A percentile compares a stretch with the other conserved stretches of the same genome.
phyloP scores from a whole-genome alignment of 208 protist species.

The Trypanosoma cruzi region DNA sequence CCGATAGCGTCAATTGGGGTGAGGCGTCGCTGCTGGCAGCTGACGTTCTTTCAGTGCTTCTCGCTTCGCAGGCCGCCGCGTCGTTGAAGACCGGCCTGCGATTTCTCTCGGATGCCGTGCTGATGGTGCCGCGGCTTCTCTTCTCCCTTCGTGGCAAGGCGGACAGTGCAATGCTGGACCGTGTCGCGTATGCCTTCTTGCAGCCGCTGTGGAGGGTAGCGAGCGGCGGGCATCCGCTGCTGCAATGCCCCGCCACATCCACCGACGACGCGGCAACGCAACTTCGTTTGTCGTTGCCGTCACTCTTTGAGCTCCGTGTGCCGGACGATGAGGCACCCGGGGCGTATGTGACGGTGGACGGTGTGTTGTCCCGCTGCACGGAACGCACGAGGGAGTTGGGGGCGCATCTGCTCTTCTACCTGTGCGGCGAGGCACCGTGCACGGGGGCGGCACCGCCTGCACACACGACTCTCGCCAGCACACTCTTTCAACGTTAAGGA shows the following conservation, averaged over 20 bases:
- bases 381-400: slow-evolving; percentile 44
- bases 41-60: slow-evolving; percentile 15
- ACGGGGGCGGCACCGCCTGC: background rate
- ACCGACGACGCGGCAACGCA: background rate
- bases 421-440: slow-evolving; percentile 21
- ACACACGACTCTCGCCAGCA: slow-evolving; percentile 5
- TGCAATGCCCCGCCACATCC: background rate
- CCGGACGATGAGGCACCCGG: background rate
- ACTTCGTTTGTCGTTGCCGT: slow-evolving; percentile 11
- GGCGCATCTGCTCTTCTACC: slow-evolving; percentile 59
- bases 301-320: slow-evolving; percentile 28
- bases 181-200: slow-evolving; percentile 44
- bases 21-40: background rate
- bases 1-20: background rate
- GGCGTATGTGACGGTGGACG: slow-evolving; percentile 21
- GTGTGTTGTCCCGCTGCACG: slow-evolving; percentile 57
- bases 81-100: background rate
- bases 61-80: slow-evolving; percentile 10
- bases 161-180: slow-evolving; percentile 37
- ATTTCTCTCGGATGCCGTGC: slow-evolving; percentile 1
- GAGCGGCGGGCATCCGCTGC: slow-evolving; percentile 45
- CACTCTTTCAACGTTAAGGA: background rate
- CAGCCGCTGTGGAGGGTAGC: slow-evolving; percentile 49
- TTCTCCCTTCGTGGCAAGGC: slow-evolving; percentile 30
- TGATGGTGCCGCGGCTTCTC: slow-evolving; percentile 28